Base-by-base conservation (phyloP, 2,329 filamentous ascomycete species). In the Diplocarpon rosae region DNA sequence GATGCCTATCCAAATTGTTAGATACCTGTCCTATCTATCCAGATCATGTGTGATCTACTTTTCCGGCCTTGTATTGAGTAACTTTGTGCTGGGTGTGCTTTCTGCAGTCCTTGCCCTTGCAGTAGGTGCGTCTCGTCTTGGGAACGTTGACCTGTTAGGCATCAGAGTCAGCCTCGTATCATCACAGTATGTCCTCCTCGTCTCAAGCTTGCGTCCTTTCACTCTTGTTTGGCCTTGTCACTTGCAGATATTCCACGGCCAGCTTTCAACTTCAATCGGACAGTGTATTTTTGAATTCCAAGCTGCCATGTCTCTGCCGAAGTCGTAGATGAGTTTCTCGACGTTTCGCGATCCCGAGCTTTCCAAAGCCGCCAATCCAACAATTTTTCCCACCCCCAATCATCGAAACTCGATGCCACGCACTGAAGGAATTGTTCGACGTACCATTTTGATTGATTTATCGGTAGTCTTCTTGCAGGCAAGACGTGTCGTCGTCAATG, bases 51-150 rank as follows among this genome's bases (percentile, higher is more conserved):
- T 38, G n/a, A 3, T 37, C 62, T 70, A 83, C 80, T 81, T 94
- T 94, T 71, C 86, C 86, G 67, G 86, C 85, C 78, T 93, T 95
- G 83, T 95, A 94, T 75, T 94, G 87, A 62, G 86, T 92, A 67
- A 92, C 85, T 76, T 87, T 87, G 79, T 89, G 84, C 70, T 86
- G 81, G 65, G 83, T 87, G 79, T 89, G 85, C 75, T 88, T 87
- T 65, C 77, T 79, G 85, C 88, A 94, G 66, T 87, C 80, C 78
- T 84, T 89, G 77, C 85, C 85, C 79, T 93, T 93, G 86, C 86
- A 94, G 77, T 88, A 95, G 71, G 89, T 95, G 76, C 87, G 85
- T 69, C 88, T 82, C 70, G 88, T 95, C 79, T 95, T 95, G 67
- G 89, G 88, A 76, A 95, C 85, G 85, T 95, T 95, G 78, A 95